Evolutionary conservation across 495 filamentous ascomycete genomes (phyloP), one percentile per base, ranked within the genome.

Genomic region (Patellaria atrata): DNA sequence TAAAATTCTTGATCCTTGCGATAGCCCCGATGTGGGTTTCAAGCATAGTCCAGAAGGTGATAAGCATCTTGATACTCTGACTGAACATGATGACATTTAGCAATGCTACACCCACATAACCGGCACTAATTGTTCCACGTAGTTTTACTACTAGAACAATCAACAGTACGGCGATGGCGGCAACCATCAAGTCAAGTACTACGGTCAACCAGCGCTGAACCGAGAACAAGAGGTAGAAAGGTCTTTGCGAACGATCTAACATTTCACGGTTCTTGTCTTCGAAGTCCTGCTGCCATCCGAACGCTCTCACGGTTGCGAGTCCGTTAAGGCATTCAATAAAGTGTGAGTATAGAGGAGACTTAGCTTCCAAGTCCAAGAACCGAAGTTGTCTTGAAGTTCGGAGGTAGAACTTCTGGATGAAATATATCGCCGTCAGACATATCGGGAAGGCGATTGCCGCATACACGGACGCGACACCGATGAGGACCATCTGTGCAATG

Each of bases 11-110:
- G 36, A 81, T 59, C n/a, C 75, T 60, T 6, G 65, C 53, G 5
- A 76, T 61, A 13, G 69, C 68, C 0, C 71, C 70, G 18, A 76
- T 65, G 22, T 61, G 57, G 3, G 67, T 73, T 31, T 73, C 70
- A 18, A 75, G 53, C 35, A 61, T 62, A 7, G 70, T 71, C 68
- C 68, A 75, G 41, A 61, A 65, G n/a, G 59, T 61, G 8, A 72
- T 54, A 13, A 71, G 40, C 3, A 65, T 50, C 40, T 64, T 64
- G 41, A 72, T 57, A 30, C 53, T 61, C 30, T 68, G 60, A 23
- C 58, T 65, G 51, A 71, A 71, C 12, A 59, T 43, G n/a, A 72
- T 67, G 18, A 76, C 57, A 40, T 73, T 73, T 18, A 69, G 43
- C 9, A 76, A 42, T 0, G 75, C 71, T 5, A 76, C 63, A 22